Evolutionary conservation across 768 basidiomycete species (phyloP).

Genomic region (Leccinum boreale): DNA sequence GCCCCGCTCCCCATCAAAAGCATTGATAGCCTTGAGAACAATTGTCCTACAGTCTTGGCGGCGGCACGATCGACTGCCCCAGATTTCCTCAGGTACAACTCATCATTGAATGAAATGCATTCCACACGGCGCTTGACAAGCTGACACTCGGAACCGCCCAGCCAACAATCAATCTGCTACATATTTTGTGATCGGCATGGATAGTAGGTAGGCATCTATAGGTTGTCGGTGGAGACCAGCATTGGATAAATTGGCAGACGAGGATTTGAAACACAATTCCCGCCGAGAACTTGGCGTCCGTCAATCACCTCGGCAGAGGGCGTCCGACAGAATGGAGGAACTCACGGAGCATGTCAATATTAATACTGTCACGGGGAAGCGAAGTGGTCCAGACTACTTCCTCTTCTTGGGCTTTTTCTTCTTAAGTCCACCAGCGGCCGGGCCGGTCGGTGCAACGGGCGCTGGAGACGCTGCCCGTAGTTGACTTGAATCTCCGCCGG

Average conservation of each 20-base stretch:
- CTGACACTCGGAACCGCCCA: neutral
- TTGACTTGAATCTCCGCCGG: constrained; percentile 21
- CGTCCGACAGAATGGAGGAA: neutral
- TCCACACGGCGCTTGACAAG: constrained; percentile 1
- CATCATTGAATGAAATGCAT: neutral
- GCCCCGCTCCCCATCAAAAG: neutral
- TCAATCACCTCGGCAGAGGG: constrained; percentile 1
- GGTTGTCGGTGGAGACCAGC: constrained; percentile 1
- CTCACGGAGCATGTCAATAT: constrained; percentile 10
- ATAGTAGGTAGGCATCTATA: neutral
- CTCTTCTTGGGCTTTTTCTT: constrained; percentile 87
- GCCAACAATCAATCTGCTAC: neutral
- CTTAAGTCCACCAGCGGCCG: constrained; percentile 61
- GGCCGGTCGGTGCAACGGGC: constrained; percentile 29
- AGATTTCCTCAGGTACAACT: neutral
- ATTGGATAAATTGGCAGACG: constrained; percentile 3
- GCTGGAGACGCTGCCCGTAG: constrained; percentile 34
- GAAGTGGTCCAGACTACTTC: constrained; percentile 40
- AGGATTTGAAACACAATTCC: constrained; percentile 2
- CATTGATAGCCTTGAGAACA: neutral
- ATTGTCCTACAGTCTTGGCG: neutral
- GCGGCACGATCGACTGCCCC: neutral
- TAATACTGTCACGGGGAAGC: neutral
- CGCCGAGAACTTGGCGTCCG: neutral
- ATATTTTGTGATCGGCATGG: neutral